Evolutionary conservation across 192 early-diverging fungal genomes (phyloP), one percentile per base, ranked within the genome.

Genomic region (Phycomyces blakesleeanus): DNA sequence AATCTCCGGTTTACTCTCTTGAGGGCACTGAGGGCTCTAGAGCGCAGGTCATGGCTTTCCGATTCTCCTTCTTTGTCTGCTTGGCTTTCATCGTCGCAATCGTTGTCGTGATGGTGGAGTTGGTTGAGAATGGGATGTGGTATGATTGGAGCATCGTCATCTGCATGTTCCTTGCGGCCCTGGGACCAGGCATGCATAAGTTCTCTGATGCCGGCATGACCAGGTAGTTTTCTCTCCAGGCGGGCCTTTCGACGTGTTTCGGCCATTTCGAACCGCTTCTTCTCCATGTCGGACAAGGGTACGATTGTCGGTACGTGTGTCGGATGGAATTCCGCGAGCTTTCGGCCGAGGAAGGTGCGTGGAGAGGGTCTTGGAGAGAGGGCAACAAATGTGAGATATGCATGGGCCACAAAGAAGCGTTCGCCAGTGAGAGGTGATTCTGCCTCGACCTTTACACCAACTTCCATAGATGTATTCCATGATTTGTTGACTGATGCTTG

Each of bases 381-480:
- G 16, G 81, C 80, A 24, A 85, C 85, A 82, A 87, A 87, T 0
- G 84, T 89, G 29, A 87, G 66, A 47, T 88, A 88, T 18, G 85
- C 88, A 65, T 87, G 85, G 27, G 83, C 85, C 10, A 80, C 79
- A 69, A 81, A 87, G 22, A 72, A 69, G 21, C 69, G 73, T 3
- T 72, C 71, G n/a, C 83, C 79, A 1, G 87, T 71, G 14, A 83
- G 59, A 5, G 84, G 72, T 18, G 85, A 76, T 63, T 90, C 88
- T 6, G 85, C 78, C 55, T 87, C 85, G 18, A 90, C 87, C 39
- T 81, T 76, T n/a, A 89, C 86, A 14, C 61, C 69, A 7, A 82
- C 72, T 68, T 90, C 88, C 86, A 90, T 89, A 1, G 85, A 87
- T 0, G 85, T 85, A 24, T 81, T 81, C 88, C 88, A 90, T 0